These are phyloP conservation scores for Pascua guehoae DNA, from an alignment of 1,284 basidiomycete species.

Conservation along the genomic window DNA sequence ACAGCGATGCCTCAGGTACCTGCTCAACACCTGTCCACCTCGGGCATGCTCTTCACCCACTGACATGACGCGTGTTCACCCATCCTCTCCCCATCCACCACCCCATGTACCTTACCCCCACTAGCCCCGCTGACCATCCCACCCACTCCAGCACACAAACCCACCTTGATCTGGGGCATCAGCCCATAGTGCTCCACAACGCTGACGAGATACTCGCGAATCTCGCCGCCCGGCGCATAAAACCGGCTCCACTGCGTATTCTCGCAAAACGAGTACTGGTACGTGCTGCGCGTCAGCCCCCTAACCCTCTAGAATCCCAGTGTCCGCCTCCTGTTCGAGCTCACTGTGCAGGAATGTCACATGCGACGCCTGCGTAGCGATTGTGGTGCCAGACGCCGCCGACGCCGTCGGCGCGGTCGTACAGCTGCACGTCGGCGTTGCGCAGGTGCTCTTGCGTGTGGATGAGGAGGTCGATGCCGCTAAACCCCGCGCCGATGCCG, in stretches of 20 bases:
- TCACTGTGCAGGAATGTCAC: constrained; percentile 31
- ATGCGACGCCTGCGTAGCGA: constrained; percentile 31
- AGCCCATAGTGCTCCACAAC: constrained; percentile 26
- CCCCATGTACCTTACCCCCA: no score
- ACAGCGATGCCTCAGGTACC: no score
- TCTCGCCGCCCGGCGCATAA: constrained; percentile 30
- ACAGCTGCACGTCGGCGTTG: constrained; percentile 11
- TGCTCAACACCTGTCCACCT: no score
- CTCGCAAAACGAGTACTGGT: constrained; percentile 22
- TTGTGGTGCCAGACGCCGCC: constrained; percentile 29
- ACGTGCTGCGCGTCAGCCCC: constrained; percentile 5
- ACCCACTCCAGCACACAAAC: background rate
- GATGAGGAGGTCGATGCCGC: constrained; percentile 9
- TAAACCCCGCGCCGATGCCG: constrained; percentile 12
- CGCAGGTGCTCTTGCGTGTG: constrained; percentile 9
- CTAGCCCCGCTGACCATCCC: no score
- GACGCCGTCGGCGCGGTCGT: constrained; percentile 14
- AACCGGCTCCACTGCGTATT: constrained; percentile 26
- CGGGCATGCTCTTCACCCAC: no score
- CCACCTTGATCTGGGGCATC: constrained; percentile 25
- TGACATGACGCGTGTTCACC: no score
- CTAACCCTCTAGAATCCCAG: no score
- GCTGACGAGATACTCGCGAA: constrained; percentile 29
- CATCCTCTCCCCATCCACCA: no score
- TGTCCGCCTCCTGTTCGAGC: no score